A percentile compares a stretch with the other conserved stretches of the same genome.
phyloP scores from a whole-genome alignment of 2,329 filamentous ascomycete genomes.

The Xylariaceae sp. region DNA sequence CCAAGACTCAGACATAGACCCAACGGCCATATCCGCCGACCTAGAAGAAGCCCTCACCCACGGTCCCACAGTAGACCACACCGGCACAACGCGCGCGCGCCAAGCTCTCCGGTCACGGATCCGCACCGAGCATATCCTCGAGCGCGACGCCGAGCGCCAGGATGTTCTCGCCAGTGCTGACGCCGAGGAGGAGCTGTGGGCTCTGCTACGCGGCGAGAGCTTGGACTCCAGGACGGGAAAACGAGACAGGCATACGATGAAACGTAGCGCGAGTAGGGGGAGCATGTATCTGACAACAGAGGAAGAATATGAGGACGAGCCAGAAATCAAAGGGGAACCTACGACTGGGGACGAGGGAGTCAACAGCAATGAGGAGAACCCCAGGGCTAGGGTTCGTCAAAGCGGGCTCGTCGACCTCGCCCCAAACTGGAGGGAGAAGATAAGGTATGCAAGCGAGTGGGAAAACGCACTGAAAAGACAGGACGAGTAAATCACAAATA shows the following conservation, averaged over 20 bases:
- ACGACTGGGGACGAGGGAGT: background rate
- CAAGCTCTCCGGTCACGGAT: slow-evolving; percentile 19
- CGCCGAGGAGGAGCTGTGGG: slow-evolving; percentile 27
- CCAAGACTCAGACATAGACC: slow-evolving; percentile 12
- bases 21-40: slow-evolving; percentile 16
- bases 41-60: slow-evolving; percentile 26
- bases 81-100: slow-evolving; percentile 14
- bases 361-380: background rate
- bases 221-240: background rate
- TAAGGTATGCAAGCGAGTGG: slow-evolving; percentile 20
- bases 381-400: background rate
- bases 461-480: slow-evolving; percentile 3
- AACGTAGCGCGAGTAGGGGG: background rate
- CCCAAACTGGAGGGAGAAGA: slow-evolving; percentile 16
- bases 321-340: background rate
- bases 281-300: background rate
- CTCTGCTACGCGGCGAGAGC: slow-evolving; percentile 13
- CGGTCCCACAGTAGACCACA: slow-evolving; percentile 10
- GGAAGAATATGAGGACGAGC: background rate
- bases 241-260: background rate
- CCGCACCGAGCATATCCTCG: slow-evolving; percentile 23
- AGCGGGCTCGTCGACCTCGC: background rate
- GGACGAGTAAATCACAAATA: background rate
- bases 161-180: slow-evolving; percentile 18
- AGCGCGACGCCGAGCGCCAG: slow-evolving; percentile 21